Conservation (phyloP, 192 early-diverging fungal species). For the Coemansia sp. region DNA sequence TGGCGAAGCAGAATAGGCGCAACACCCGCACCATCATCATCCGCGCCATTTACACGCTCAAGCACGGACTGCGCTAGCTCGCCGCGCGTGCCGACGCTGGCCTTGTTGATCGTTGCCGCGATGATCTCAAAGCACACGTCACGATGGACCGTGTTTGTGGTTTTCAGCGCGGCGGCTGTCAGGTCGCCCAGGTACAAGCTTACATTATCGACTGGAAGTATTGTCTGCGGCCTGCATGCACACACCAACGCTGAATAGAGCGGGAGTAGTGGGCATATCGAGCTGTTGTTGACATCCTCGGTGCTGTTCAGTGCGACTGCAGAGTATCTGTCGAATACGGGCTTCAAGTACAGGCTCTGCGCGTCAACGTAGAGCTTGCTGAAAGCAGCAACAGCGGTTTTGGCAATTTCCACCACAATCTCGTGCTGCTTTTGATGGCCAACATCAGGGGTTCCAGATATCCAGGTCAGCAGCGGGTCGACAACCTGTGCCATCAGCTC, state of each 20-base stretch:
- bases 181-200: constrained; percentile 48
- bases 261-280: constrained; percentile 14
- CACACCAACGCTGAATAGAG: constrained; percentile 41
- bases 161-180: constrained; percentile 39
- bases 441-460: neutral
- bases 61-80: constrained; percentile 22
- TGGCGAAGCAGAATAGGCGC: constrained; percentile 20
- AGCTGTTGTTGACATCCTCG: neutral
- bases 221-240: constrained; percentile 47
- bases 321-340: constrained; percentile 23
- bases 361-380: constrained; percentile 21
- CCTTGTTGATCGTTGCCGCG: constrained; percentile 70
- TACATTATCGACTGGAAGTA: constrained; percentile 52
- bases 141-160: constrained; percentile 41
- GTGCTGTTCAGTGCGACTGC: neutral
- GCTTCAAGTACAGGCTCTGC: constrained; percentile 19
- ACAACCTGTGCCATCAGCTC: constrained; percentile 15
- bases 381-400: constrained; percentile 17
- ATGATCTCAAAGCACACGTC: constrained; percentile 57
- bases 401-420: constrained; percentile 33
- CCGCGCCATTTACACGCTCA: neutral
- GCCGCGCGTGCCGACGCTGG: constrained; percentile 37
- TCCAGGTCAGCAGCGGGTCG: constrained; percentile 30
- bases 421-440: neutral
- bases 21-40: neutral